phyloP scores from a whole-genome alignment of 2,329 filamentous ascomycete species.

The Pseudopithomyces maydicus region DNA sequence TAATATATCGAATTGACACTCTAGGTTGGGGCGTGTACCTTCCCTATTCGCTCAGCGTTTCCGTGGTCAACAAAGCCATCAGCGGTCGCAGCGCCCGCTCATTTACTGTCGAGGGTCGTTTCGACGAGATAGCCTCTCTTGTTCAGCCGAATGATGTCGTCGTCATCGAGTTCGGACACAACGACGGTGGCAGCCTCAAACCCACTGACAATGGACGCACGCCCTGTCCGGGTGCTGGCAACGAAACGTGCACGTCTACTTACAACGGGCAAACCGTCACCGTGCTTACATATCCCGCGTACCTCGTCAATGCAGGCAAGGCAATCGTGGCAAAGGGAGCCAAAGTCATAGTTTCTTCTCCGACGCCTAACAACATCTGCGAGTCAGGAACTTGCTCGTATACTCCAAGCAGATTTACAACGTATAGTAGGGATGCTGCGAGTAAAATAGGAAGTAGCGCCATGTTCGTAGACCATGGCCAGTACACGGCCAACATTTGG shows the following conservation, averaged over 20 bases:
- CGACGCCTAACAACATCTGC: conserved; percentile 69
- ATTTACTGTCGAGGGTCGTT: conserved; percentile 69
- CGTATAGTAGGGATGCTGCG: conserved; percentile 56
- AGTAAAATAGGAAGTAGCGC: conserved; percentile 51
- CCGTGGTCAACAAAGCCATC: conserved; percentile 68
- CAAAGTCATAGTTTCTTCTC: conserved; percentile 62
- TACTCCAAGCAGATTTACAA: conserved; percentile 59
- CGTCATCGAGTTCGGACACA: conserved; percentile 75
- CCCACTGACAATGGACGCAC: conserved; percentile 64
- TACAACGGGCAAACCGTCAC: conserved; percentile 60
- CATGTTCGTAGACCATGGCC: conserved; percentile 64
- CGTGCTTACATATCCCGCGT: conserved; percentile 65
- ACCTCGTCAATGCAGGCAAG: conserved; percentile 62
- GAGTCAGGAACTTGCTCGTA: conserved; percentile 60
- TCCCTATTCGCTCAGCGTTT: conserved; percentile 55
- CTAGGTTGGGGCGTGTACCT: conserved; percentile 68
- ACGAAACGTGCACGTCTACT: conserved; percentile 58
- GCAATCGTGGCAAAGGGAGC: conserved; percentile 61
- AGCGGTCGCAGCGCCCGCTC: conserved; percentile 70
- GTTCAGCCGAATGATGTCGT: conserved; percentile 67
- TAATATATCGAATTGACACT: background rate
- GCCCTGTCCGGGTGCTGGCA: conserved; percentile 61
- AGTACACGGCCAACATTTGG: conserved; percentile 61
- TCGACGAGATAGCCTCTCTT: conserved; percentile 59
- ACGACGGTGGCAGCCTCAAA: conserved; percentile 66